Percentiles rank a stretch among this genome's conserved stretches.
Conservation (phyloP, 169 alveolate species). For the Amoebophrya sp. region DNA sequence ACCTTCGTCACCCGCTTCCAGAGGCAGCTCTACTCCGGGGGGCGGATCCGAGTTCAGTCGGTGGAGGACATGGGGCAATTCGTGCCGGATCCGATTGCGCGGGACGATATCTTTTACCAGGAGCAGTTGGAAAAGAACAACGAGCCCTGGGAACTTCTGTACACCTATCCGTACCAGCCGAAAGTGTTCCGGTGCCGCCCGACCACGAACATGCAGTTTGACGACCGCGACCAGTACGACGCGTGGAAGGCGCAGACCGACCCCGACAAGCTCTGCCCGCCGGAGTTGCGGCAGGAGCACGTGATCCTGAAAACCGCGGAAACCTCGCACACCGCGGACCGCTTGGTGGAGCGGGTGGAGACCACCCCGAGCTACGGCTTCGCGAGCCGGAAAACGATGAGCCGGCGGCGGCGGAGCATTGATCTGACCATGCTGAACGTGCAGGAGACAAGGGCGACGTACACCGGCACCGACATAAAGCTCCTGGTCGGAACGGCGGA, state of each 20-base stretch:
- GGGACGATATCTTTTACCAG: neutral
- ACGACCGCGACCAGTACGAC: constrained; percentile 10
- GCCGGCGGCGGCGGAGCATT: neutral
- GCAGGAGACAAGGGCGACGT: neutral
- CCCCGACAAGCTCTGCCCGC: neutral
- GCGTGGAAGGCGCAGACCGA: neutral
- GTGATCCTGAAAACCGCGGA: neutral
- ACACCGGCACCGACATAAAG: neutral
- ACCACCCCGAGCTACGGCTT: neutral
- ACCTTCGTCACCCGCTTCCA: neutral
- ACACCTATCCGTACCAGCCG: constrained; percentile 18
- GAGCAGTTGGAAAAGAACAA: neutral
- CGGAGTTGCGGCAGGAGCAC: neutral
- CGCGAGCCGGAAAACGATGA: neutral
- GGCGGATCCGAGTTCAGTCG: neutral
- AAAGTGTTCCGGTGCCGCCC: neutral
- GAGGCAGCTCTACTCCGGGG: neutral
- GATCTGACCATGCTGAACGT: constrained; percentile 18
- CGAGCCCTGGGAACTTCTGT: neutral
- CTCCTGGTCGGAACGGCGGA: neutral
- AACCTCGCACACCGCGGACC: neutral
- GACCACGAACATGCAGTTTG: neutral
- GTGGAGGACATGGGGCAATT: constrained; percentile 25
- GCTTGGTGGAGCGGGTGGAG: neutral
- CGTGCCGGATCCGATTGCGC: neutral